Evolutionary conservation across 352 stramenopile species (phyloP), one percentile per base, ranked within the genome.

Genomic region (Phytophthora nicotianae): DNA sequence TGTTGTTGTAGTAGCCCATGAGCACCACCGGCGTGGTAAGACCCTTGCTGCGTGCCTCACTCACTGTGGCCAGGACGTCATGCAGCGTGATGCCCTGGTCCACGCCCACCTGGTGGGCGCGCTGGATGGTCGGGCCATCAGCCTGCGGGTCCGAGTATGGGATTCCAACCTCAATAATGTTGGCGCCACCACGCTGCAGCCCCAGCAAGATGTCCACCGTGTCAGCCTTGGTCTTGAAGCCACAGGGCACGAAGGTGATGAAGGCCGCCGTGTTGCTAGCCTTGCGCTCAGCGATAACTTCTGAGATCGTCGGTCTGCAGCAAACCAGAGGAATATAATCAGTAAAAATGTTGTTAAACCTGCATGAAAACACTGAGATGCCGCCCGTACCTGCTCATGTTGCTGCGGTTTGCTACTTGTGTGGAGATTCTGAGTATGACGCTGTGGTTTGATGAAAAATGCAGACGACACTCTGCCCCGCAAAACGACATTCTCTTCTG

Each of bases 1-100:
- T 97, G 52, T 98, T 98, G 82, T 99, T 99, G 84, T 98, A 98
- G 85, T 99, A 95, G 41, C 97, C 97, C 97, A 99, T 99, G 45
- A 99, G 90, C 59, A 99, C 94, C 27, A 99, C 91, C 16, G 97
- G 97, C 27, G 96, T 86, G 10, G 77, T 95, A 10, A 99, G 82
- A 13, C 97, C 97, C 74, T 93, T 86, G 16, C 52, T 58, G 33
- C 97, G 90, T 23, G 94, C 93, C 58, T 94, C 79, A 52, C 88
- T 92, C 26, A 98, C 95, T 26, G 97, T 98, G 16, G 76, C 81
- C 17, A 99, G 81, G 62, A 97, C 98, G 51, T 98, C 80, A 41
- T 71, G 66, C 50, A 99, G 86, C 38, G 89, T 96, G 40, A 98
- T 97, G 49, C 97, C 97, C 67, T 97, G 91, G 54, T 97, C 79